These are phyloP conservation scores for Zalaria sp. DNA, from an alignment of 2,329 filamentous ascomycete species.

Conservation along the genomic window DNA sequence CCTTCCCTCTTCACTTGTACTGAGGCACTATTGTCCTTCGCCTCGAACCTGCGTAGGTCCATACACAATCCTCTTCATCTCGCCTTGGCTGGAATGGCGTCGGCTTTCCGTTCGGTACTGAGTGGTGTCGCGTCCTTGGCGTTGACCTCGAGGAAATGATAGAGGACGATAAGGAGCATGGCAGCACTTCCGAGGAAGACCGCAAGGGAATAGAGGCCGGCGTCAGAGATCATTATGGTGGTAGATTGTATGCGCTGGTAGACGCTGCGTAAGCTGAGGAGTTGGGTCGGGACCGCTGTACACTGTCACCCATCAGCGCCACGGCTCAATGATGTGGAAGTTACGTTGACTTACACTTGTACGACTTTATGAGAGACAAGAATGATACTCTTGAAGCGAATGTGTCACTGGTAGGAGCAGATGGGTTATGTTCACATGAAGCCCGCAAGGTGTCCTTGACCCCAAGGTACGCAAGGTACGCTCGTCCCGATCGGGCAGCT, in stretches of 20 bases:
- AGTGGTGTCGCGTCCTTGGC: constrained; percentile 39
- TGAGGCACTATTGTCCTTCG: too few relatives aligned
- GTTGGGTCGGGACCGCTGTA: too few relatives aligned
- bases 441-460: neutral
- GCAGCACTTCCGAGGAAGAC: constrained; percentile 81
- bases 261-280: neutral
- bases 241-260: constrained; percentile 2
- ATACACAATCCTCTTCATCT: neutral
- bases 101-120: constrained; percentile 17
- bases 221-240: constrained; percentile 80
- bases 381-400: too few relatives aligned
- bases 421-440: neutral
- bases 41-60: neutral
- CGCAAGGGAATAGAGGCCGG: constrained; percentile 78
- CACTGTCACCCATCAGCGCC: too few relatives aligned
- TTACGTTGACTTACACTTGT: too few relatives aligned
- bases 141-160: constrained; percentile 95
- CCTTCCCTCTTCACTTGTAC: neutral
- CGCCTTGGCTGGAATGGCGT: constrained; percentile 16
- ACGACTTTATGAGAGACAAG: too few relatives aligned
- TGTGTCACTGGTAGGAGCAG: too few relatives aligned
- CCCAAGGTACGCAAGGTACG: too few relatives aligned
- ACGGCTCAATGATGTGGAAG: too few relatives aligned
- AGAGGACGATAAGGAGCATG: constrained; percentile 86
- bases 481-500: too few relatives aligned